Base-by-base conservation (phyloP, 2,329 filamentous ascomycete genomes). In the Penicillium palitans region DNA sequence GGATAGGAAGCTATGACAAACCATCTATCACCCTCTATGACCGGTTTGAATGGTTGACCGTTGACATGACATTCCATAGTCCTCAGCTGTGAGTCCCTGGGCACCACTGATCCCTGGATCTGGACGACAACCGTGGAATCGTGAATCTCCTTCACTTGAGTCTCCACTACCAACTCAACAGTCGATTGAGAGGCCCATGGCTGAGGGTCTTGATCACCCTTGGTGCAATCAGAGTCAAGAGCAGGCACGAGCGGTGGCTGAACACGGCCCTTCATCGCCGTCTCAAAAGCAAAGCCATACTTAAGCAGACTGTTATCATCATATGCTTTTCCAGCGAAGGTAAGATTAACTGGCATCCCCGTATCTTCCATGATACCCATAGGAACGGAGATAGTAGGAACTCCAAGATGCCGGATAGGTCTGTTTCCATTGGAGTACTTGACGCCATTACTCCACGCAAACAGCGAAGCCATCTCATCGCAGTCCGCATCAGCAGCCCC, bases 371-470 rank as follows among this genome's bases (percentile, higher is more conserved):
- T 76, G 1, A 76, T 57, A 0, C 83, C 83, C 83, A 85, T 85
- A 0, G 81, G 78, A 0, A 84, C 80, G 0, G 76, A 81, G 2
- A 85, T 75, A 0, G 80, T 82, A 0, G 83, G 83, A 0, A 85
- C 76, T 0, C 83, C 83, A 2, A 84, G 71, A 54, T 85, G 83
- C 12, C 82, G 73, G 1, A 86, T 71, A 0, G 79, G 80, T 2
- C 81, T 72, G 52, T 84, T 84, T 0, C 83, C 82, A 55, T 84
- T 83, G 0, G 77, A 79, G 58, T 84, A 85, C 41, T 77, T 78
- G 5, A 84, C 77, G 0, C 83, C 83, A 48, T 84, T 83, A 29
- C 72, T 74, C 57, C 79, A 73, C 4, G 78, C 78, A 56, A 79
- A 72, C 10, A 64, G 57, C 13, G 77, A 72, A 33, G 66, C 63